Evolutionary conservation across 148 eudicot genomes (phyloP), one percentile per base, ranked within the genome.

Genomic region (Chenopodium quinoa): DNA sequence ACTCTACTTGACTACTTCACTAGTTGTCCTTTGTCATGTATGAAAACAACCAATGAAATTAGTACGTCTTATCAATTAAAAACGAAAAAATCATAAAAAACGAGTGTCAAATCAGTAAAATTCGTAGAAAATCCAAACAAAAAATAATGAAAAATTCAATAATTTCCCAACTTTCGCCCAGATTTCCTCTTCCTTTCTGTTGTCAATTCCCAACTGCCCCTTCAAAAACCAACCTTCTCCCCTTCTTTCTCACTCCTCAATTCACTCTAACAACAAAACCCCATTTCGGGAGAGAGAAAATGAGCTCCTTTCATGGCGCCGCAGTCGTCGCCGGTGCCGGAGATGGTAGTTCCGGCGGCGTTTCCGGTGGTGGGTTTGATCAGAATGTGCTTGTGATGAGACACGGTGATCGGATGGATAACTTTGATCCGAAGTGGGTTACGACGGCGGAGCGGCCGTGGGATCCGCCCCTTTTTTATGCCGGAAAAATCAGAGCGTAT

Each of bases 351-450:
- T 69, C 6, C 52, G 13, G 52, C 52, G 52, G 14, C 14, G 52
- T 48, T 50, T 40, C 44, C 44, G 54, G 16, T 13, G 16, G 0
- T 10, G 54, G 22, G 6, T 62, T 83, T 25, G 67, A 71, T 81
- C 98, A 95, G 70, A 85, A 93, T 86, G 88, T 95, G 75, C 80
- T 95, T 77, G 90, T 95, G 22, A 91, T 95, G 97, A 83, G 99
- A 44, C 99, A 95, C 85, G 97, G 99, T 16, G 96, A 95, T 75
- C 91, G 99, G 17, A 82, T 87, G 25, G 99, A 95, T 87, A 93
- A 95, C 87, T 88, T 88, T 83, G 99, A 89, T 44, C 89, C 89
- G 0, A 60, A 44, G 13, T 95, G 97, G 99, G 78, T 88, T 22
- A 54, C 75, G 3, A 82, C 86, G 10, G 94, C 97, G 9, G 87